A percentile compares a stretch with the other conserved stretches of the same genome.
These are phyloP conservation scores for Backusella westeae DNA, from an alignment of 192 early-diverging fungal species.

Conservation along the genomic window DNA sequence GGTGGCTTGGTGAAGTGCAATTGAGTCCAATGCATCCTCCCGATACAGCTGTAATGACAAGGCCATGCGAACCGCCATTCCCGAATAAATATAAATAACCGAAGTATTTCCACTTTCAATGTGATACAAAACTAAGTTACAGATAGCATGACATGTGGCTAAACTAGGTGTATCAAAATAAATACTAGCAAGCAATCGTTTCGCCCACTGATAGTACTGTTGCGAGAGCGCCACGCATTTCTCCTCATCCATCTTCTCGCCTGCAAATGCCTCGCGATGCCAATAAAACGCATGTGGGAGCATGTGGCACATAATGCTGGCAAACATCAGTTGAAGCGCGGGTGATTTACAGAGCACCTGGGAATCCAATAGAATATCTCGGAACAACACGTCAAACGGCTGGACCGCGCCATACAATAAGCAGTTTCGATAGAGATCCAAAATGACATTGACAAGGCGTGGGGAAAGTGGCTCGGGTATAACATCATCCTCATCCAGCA, in stretches of 20 bases:
- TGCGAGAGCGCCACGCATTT: constrained; percentile 14
- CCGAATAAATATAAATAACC: constrained; percentile 34
- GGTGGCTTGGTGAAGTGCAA: constrained; percentile 12
- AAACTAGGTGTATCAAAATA: constrained; percentile 34
- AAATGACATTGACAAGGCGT: constrained; percentile 4
- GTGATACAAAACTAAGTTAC: constrained; percentile 33
- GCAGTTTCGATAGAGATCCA: constrained; percentile 26
- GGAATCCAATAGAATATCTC: constrained; percentile 13
- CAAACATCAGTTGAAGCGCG: constrained; percentile 17
- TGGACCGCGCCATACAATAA: constrained; percentile 33
- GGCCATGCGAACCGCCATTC: constrained; percentile 36
- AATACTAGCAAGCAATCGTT: constrained; percentile 18
- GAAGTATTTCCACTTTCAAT: constrained; percentile 34
- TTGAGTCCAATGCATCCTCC: constrained; percentile 19
- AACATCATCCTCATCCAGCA: constrained; percentile 1
- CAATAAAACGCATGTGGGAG: constrained; percentile 30
- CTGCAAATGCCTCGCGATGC: constrained; percentile 24
- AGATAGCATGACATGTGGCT: constrained; percentile 27
- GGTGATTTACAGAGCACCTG: not conserved
- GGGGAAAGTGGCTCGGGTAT: constrained; percentile 17
- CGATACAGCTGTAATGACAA: constrained; percentile 22
- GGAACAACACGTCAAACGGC: constrained; percentile 18
- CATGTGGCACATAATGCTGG: constrained; percentile 34
- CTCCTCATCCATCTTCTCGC: constrained; percentile 10
- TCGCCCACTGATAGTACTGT: constrained; percentile 30